Evolutionary conservation across 768 basidiomycete species (phyloP).

Genomic region (Lactarius evosmus): DNA sequence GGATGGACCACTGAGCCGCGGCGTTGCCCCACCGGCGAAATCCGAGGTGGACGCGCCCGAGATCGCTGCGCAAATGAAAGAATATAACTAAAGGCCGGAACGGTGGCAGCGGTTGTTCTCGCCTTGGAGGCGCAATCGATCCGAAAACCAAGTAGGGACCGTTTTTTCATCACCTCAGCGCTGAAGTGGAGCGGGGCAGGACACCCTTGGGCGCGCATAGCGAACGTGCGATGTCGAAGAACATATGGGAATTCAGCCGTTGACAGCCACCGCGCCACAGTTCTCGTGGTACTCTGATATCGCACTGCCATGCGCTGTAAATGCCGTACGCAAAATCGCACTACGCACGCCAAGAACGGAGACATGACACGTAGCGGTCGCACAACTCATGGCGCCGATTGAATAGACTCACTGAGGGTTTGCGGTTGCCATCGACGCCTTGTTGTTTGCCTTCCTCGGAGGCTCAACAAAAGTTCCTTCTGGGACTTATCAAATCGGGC

Average conservation of each 20-base stretch:
- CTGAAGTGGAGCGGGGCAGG: neutral
- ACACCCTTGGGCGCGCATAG: neutral
- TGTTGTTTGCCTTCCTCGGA: neutral
- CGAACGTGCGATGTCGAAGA: conserved; percentile 15
- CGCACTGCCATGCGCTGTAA: conserved; percentile 1
- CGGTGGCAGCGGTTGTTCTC: neutral
- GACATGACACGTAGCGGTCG: conserved; percentile 9
- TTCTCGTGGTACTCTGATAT: neutral
- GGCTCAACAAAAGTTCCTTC: neutral
- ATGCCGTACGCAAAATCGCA: neutral
- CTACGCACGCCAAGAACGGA: neutral
- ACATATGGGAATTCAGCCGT: neutral
- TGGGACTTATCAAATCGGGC: neutral
- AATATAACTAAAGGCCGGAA: neutral
- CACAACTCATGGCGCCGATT: neutral
- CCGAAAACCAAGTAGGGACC: neutral
- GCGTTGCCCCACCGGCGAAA: neutral
- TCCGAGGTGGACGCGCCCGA: neutral
- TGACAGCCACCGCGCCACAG: neutral
- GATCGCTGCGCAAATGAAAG: neutral
- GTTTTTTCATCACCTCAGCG: neutral
- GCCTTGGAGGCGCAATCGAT: neutral
- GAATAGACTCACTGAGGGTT: neutral
- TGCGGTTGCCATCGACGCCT: neutral
- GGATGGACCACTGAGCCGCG: neutral